phyloP scores from a whole-genome alignment of 371 early-diverging fungal species.

The Mucor ambiguus region DNA sequence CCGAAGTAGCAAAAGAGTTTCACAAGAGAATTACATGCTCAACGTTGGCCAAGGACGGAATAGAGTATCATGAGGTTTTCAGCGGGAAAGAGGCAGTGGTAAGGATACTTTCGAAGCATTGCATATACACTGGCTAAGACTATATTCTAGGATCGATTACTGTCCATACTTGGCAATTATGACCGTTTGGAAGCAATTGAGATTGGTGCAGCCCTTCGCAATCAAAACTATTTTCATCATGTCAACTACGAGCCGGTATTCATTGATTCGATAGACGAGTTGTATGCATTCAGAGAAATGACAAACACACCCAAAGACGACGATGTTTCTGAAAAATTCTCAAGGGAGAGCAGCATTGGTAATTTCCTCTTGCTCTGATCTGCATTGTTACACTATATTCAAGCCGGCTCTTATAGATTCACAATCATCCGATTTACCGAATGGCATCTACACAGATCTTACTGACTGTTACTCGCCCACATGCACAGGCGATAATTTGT shows the following conservation, averaged over 20 bases:
- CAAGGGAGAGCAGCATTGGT: not conserved
- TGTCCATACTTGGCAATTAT: slow-evolving; percentile 67
- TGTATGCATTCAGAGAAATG: slow-evolving; percentile 71
- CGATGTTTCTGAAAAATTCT: not conserved
- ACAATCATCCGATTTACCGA: slow-evolving; percentile 14
- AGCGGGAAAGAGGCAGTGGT: slow-evolving; percentile 87
- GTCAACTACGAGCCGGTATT: slow-evolving; percentile 78
- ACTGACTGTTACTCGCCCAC: slow-evolving; percentile 74
- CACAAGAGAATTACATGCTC: slow-evolving; percentile 47
- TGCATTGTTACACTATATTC: not conserved
- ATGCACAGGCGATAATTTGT: slow-evolving; percentile 52
- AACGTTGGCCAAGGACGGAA: slow-evolving; percentile 72
- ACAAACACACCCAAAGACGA: not conserved
- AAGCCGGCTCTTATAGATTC: no score
- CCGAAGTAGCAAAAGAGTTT: slow-evolving; percentile 78
- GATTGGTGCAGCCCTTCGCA: slow-evolving; percentile 79
- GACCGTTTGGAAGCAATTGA: slow-evolving; percentile 84
- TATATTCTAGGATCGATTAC: slow-evolving; percentile 64
- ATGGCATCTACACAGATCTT: slow-evolving; percentile 65
- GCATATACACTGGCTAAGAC: not conserved
- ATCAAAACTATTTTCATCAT: slow-evolving; percentile 84
- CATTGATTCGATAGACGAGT: slow-evolving; percentile 72
- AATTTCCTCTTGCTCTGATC: not conserved
- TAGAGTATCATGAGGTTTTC: slow-evolving; percentile 84
- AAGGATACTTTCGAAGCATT: slow-evolving; percentile 20